phyloP scores from a whole-genome alignment of 2,329 filamentous ascomycete species.

The Akanthomyces muscarius region DNA sequence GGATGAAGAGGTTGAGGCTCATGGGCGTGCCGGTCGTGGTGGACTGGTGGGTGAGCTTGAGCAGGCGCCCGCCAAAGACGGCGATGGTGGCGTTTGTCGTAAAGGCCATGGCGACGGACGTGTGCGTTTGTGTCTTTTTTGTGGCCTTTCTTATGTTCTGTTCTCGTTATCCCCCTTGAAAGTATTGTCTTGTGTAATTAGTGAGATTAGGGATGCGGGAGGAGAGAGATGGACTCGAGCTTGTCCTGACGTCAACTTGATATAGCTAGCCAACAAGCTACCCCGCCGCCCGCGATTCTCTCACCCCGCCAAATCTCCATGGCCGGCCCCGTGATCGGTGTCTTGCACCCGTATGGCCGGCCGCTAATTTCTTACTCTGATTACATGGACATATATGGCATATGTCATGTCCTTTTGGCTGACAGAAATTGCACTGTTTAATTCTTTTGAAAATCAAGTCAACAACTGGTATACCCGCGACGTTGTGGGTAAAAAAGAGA shows the following conservation, averaged over 20 bases:
- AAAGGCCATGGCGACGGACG: constrained; percentile 62
- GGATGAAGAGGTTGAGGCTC: constrained; percentile 89
- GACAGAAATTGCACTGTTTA: too few species aligned
- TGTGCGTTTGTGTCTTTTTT: background rate
- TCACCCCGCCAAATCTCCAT: constrained; percentile 8
- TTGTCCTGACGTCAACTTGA: constrained; percentile 11
- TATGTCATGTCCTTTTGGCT: too few species aligned
- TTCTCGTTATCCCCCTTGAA: background rate
- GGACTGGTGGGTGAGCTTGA: constrained; percentile 88
- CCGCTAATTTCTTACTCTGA: background rate
- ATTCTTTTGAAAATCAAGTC: too few species aligned
- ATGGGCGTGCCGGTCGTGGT: constrained; percentile 78
- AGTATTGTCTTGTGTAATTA: background rate
- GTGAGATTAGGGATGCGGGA: background rate
- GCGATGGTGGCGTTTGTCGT: constrained; percentile 84
- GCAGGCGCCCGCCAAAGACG: constrained; percentile 88
- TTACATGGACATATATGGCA: background rate
- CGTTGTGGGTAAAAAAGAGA: background rate
- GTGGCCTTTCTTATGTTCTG: background rate
- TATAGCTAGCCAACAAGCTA: background rate
- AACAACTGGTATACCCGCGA: too few species aligned
- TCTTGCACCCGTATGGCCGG: constrained; percentile 1
- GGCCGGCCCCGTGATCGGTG: constrained; percentile 14
- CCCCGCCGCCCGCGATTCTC: background rate
- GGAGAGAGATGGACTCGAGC: background rate